Conservation (phyloP, 805 yeast species). For the Wickerhamiella hasegawae region DNA sequence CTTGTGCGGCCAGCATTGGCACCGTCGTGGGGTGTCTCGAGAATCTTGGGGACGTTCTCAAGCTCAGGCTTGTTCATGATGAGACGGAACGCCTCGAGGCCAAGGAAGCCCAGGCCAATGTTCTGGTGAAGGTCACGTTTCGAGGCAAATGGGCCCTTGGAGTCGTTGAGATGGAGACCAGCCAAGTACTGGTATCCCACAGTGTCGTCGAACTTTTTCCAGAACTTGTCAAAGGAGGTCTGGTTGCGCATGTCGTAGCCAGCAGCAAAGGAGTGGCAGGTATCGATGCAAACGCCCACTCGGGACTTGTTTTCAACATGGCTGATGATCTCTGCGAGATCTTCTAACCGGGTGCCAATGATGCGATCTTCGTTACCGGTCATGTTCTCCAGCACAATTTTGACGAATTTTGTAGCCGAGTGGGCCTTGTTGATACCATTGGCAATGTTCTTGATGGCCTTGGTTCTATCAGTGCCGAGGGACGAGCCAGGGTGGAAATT, state of each 20-base stretch:
- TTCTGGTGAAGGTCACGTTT: constrained; percentile 84
- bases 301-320: constrained; percentile 65
- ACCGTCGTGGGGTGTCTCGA: constrained; percentile 58
- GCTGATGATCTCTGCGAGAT: constrained; percentile 57
- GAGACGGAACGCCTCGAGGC: constrained; percentile 67
- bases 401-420: constrained; percentile 57
- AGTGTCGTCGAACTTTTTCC: constrained; percentile 57
- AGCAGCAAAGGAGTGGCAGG: constrained; percentile 93
- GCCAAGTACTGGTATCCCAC: constrained; percentile 62
- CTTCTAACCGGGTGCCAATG: constrained; percentile 69
- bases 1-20: constrained; percentile 43
- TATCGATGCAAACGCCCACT: constrained; percentile 93
- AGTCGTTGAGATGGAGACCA: constrained; percentile 83
- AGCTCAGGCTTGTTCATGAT: constrained; percentile 55
- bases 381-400: constrained; percentile 88
- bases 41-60: constrained; percentile 53
- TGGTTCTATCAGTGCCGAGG: constrained; percentile 49
- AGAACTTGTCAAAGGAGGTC: constrained; percentile 43
- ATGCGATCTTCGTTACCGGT: constrained; percentile 83
- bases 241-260: constrained; percentile 73
- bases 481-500: constrained; percentile 85
- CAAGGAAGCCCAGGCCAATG: constrained; percentile 77
- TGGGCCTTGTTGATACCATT: constrained; percentile 66
- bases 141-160: constrained; percentile 84
- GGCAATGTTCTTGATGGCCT: constrained; percentile 57